Percentiles rank a stretch among this genome's conserved stretches.
phyloP scores from a whole-genome alignment of 257 asterid genomes.

The Lavandula angustifolia region DNA sequence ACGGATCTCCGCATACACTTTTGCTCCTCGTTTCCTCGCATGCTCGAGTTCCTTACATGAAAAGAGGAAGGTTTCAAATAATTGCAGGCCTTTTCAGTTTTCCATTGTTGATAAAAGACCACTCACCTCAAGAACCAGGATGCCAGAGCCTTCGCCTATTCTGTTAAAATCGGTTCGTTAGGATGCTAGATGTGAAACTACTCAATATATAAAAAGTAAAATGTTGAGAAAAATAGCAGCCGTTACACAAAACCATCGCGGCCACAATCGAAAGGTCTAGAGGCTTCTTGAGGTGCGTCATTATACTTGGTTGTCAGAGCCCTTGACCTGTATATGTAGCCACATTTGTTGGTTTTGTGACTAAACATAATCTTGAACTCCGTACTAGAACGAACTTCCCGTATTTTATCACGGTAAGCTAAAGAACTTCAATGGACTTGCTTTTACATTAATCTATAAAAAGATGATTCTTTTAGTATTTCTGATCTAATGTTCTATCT shows the following conservation, averaged over 20 bases:
- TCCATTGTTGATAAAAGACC: background rate
- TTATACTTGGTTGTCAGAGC: slow-evolving; percentile 89
- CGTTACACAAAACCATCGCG: slow-evolving; percentile 95
- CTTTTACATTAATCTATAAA: background rate
- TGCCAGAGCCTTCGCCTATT: slow-evolving; percentile 94
- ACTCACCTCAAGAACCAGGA: slow-evolving; percentile 90
- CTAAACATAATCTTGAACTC: background rate
- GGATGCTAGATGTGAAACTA: slow-evolving; percentile 23
- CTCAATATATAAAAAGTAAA: slow-evolving; percentile 21
- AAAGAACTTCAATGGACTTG: background rate
- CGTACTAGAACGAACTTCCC: background rate
- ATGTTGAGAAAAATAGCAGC: slow-evolving; percentile 2
- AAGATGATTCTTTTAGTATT: background rate
- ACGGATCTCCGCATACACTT: slow-evolving; percentile 81
- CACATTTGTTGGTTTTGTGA: slow-evolving; percentile 10
- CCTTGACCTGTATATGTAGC: slow-evolving; percentile 61
- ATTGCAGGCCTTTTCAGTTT: background rate
- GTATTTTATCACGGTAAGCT: background rate
- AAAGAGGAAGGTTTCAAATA: slow-evolving; percentile 13
- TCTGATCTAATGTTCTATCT: background rate
- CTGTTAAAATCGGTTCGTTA: slow-evolving; percentile 51
- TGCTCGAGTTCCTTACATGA: slow-evolving; percentile 81
- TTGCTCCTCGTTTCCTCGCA: slow-evolving; percentile 87
- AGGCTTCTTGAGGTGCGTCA: slow-evolving; percentile 71
- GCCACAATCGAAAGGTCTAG: slow-evolving; percentile 87